These are phyloP conservation scores for Grigorovia yakushimaensis DNA, from an alignment of 805 yeast genomes.

Conservation along the genomic window DNA sequence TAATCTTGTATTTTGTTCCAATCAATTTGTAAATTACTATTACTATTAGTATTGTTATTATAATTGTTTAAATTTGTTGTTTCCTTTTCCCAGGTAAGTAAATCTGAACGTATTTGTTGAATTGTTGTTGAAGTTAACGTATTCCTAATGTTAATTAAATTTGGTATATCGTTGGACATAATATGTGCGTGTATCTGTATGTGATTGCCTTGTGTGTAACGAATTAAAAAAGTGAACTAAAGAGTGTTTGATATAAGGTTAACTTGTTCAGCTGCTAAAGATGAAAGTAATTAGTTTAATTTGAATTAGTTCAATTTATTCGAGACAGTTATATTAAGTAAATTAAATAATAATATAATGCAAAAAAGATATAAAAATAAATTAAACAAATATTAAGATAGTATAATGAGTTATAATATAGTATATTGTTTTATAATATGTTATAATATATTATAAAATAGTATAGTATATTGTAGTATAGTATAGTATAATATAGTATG, in stretches of 20 bases:
- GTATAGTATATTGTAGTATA: background rate
- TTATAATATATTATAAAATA: too few relatives aligned
- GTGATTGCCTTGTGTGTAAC: too few relatives aligned
- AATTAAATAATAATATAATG: background rate
- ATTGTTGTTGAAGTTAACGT: conserved; percentile 23
- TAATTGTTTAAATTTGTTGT: background rate
- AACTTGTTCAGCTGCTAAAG: too few relatives aligned
- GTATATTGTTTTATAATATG: too few relatives aligned
- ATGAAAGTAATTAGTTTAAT: too few relatives aligned
- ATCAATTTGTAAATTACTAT: background rate
- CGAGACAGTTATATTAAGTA: background rate
- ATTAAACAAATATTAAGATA: background rate
- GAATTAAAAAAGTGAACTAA: too few relatives aligned
- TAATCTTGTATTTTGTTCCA: conserved; percentile 14
- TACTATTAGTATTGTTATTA: background rate
- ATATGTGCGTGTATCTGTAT: background rate
- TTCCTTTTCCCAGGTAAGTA: conserved; percentile 5
- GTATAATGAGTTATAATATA: background rate
- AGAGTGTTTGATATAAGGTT: too few relatives aligned
- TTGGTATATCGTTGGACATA: conserved; percentile 23
- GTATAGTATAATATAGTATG: background rate
- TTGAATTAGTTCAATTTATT: background rate
- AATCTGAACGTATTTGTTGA: conserved; percentile 22
- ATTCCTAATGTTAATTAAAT: conserved; percentile 25
- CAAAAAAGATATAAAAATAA: background rate